phyloP scores from a whole-genome alignment of 169 alveolate species.

The Babesia ovis region DNA sequence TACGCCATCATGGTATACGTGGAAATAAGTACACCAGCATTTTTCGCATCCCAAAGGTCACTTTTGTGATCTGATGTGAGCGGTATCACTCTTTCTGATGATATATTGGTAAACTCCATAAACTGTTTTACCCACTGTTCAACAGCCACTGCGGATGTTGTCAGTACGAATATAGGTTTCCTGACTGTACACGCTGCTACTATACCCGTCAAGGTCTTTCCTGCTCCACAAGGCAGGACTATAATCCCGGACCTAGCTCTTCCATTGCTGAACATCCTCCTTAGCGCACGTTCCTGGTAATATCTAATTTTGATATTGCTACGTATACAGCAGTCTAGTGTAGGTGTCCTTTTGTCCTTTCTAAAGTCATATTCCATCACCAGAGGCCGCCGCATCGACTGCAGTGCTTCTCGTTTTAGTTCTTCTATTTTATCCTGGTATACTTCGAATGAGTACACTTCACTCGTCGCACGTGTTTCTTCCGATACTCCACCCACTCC shows the following conservation, averaged over 20 bases:
- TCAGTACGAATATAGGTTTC: constrained; percentile 90
- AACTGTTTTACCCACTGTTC: constrained; percentile 91
- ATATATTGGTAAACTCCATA: constrained; percentile 88
- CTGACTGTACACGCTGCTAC: constrained; percentile 96
- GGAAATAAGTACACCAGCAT: constrained; percentile 93
- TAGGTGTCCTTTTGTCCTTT: constrained; percentile 86
- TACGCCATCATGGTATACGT: constrained; percentile 95
- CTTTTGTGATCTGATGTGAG: constrained; percentile 95
- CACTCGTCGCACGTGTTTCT: constrained; percentile 20
- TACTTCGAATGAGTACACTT: constrained; percentile 87
- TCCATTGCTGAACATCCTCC: constrained; percentile 97
- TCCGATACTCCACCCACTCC: constrained; percentile 8
- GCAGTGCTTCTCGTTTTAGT: constrained; percentile 88
- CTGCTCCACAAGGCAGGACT: constrained; percentile 99
- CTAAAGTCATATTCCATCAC: constrained; percentile 96
- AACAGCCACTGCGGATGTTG: constrained; percentile 90
- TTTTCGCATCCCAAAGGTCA: constrained; percentile 83
- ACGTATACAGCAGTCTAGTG: constrained; percentile 86
- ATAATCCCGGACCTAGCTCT: constrained; percentile 98
- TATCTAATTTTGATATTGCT: constrained; percentile 91
- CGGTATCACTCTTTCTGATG: constrained; percentile 84
- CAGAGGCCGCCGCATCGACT: constrained; percentile 90
- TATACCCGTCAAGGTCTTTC: constrained; percentile 99
- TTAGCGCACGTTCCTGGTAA: constrained; percentile 91
- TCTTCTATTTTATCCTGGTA: constrained; percentile 82